phyloP scores from a whole-genome alignment of 2,329 filamentous ascomycete genomes.

The Myriosclerotinia duriaeana region DNA sequence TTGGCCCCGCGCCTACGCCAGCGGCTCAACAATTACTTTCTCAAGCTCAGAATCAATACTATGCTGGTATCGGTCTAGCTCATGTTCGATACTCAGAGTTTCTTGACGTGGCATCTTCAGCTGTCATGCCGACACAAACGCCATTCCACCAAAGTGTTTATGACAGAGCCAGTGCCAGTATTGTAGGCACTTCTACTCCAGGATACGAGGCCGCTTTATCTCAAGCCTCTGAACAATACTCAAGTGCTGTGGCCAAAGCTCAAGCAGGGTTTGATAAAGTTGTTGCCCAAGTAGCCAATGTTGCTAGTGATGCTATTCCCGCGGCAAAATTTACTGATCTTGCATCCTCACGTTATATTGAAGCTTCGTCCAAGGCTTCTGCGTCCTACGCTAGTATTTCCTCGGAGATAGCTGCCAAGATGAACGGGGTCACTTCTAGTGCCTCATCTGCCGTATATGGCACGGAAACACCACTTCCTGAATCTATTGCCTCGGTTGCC shows the following conservation, averaged over 20 bases:
- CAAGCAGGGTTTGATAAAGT: constrained; percentile 10
- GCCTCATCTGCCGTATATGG: constrained; percentile 36
- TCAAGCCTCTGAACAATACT: constrained; percentile 31
- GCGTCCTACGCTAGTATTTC: constrained; percentile 54
- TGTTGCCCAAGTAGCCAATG: constrained; percentile 42
- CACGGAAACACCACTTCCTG: constrained; percentile 51
- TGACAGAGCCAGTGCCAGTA: constrained; percentile 29
- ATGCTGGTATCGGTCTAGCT: constrained; percentile 74
- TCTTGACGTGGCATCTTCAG: constrained; percentile 67
- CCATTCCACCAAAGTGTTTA: constrained; percentile 44
- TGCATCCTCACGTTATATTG: constrained; percentile 47
- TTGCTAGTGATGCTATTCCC: constrained; percentile 41
- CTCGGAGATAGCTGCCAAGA: constrained; percentile 49
- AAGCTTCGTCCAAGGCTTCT: constrained; percentile 47
- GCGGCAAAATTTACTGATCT: constrained; percentile 44
- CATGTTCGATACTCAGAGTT: constrained; percentile 79
- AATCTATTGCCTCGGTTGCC: constrained; percentile 51
- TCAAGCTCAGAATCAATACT: constrained; percentile 67
- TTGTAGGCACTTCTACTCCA: constrained; percentile 34
- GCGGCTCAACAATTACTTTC: constrained; percentile 55
- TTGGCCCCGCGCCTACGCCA: constrained; percentile 57
- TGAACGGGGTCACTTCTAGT: constrained; percentile 43
- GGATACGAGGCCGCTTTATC: constrained; percentile 32
- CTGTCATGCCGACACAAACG: constrained; percentile 61
- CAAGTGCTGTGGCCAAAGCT: constrained; percentile 29